Evolutionary conservation across 176 grass and related monocot species (phyloP), one percentile per base, ranked within the genome.

Genomic region (Triticum urartu): DNA sequence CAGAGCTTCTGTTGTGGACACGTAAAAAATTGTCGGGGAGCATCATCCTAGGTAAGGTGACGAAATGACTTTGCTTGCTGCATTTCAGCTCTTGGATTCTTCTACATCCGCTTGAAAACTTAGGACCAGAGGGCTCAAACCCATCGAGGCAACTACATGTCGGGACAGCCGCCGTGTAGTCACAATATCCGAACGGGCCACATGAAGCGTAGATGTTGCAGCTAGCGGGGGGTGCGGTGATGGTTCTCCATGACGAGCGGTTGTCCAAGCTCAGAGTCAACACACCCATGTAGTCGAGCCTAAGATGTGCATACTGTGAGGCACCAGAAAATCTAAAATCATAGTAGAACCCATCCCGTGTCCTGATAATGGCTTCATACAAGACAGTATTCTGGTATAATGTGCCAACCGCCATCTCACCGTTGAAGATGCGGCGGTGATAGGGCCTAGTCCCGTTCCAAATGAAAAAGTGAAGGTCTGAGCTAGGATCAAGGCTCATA

Each of bases 171-270:
- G 4, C 40, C 1, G 67, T 78, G 40, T 32, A 24, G 76, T 90
- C 63, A 5, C 87, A n/a, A 56, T 89, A 85, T 3, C 87, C 78
- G 26, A 80, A 86, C 0, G 75, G 84, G 39, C 87, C 89, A 34
- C 91, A 96, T 0, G 83, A 82, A 0, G 40, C 68, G 1, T 88
- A 89, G 18, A 26, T 2, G 1, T 76, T 89, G 18, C 65, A 91
- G 9, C 34, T 4, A 14, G 8, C 3, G 10, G 69, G 36, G 12
- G 1, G 9, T 32, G 64, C 15, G 0, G 8, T 26, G 25, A 26
- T 11, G 64, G 64, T 8, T 1, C 26, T 36, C 80, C 85, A 84
- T 2, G 50, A 83, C 0, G 71, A 69, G n/a, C 18, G 8, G 13
- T 3, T 21, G 71, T 85, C 56, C 87, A 84, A 94, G 20, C 0